Evolutionary conservation across 768 basidiomycete species (phyloP).

Genomic region (Baorangia bicolor): DNA sequence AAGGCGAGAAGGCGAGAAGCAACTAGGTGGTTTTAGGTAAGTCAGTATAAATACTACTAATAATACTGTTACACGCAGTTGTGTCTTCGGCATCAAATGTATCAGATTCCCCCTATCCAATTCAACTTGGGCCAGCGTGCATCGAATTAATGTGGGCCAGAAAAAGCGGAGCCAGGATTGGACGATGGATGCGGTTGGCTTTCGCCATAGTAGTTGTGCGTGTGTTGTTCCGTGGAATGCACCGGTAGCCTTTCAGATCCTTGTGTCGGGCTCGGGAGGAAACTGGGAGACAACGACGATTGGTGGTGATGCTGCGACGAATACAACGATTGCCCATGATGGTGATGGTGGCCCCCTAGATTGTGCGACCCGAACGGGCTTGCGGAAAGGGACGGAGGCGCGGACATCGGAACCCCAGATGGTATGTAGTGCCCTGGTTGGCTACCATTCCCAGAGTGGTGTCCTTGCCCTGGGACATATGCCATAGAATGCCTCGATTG

Average conservation of each 20-base stretch:
- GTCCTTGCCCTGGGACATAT: conserved; percentile 39
- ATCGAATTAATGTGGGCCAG: conserved; percentile 29
- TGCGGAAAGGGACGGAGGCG: conserved; percentile 48
- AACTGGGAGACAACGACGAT: conserved; percentile 27
- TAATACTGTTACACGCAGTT: conserved; percentile 34
- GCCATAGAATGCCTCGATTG: conserved; percentile 40
- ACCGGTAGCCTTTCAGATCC: conserved; percentile 29
- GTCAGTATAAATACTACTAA: conserved; percentile 36
- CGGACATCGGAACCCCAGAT: conserved; percentile 49
- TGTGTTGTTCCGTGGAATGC: conserved; percentile 25
- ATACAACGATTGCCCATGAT: conserved; percentile 29
- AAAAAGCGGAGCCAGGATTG: conserved; percentile 27
- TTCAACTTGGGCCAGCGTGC: neutral
- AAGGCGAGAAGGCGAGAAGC: conserved; percentile 31
- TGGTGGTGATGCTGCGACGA: conserved; percentile 33
- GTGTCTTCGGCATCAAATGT: conserved; percentile 20
- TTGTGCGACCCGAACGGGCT: conserved; percentile 34
- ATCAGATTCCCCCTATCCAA: conserved; percentile 23
- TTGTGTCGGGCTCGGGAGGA: conserved; percentile 31
- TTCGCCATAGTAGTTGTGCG: conserved; percentile 33
- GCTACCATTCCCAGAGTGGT: conserved; percentile 40
- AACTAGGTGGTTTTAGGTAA: conserved; percentile 32
- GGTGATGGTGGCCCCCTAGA: conserved; percentile 27
- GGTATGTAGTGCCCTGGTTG: conserved; percentile 32
- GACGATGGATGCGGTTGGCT: conserved; percentile 28